A percentile compares a stretch with the other conserved stretches of the same genome.
Evolutionary conservation across 1,284 basidiomycete genomes (phyloP).

Genomic region (Pseudomicrostroma phylloplanum): DNA sequence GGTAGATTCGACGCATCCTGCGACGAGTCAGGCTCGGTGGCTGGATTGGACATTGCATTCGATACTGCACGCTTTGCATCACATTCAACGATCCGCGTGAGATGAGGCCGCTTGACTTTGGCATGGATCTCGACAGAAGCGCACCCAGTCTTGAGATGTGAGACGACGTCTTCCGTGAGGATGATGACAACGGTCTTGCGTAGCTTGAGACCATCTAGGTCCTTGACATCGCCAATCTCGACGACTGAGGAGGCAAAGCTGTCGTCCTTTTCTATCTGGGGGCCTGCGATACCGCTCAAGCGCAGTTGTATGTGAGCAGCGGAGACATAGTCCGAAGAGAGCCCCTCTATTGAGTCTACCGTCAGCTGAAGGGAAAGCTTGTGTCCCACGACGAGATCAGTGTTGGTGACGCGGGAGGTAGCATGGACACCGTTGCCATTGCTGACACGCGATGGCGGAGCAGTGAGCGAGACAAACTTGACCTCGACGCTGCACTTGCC

Average conservation of each 20-base stretch:
- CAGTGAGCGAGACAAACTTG: conserved; percentile 36
- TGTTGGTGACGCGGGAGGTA: conserved; percentile 12
- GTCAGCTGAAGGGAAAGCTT: conserved; percentile 37
- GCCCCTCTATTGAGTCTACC: conserved; percentile 31
- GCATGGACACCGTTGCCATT: conserved; percentile 4
- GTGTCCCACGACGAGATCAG: conserved; percentile 26
- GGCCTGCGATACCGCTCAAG: conserved; percentile 35
- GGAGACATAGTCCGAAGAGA: conserved; percentile 23
- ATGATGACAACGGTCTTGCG: conserved; percentile 36
- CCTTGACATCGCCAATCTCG: conserved; percentile 19
- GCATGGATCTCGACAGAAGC: conserved; percentile 38
- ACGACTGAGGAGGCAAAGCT: conserved; percentile 33
- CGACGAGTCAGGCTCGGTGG: conserved; percentile 33
- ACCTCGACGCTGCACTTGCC: conserved; percentile 30
- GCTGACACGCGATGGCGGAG: neutral
- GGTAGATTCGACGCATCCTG: conserved; percentile 52
- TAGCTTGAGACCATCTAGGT: conserved; percentile 24
- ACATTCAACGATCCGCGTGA: conserved; percentile 13
- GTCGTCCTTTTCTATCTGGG: conserved; percentile 26
- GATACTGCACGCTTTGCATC: conserved; percentile 13
- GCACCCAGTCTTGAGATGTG: conserved; percentile 22
- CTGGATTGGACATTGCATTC: conserved; percentile 36
- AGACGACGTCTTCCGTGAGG: conserved; percentile 25
- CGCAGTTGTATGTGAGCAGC: conserved; percentile 33
- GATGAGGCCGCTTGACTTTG: conserved; percentile 21